Percentiles rank a stretch among this genome's conserved stretches.
Evolutionary conservation across 495 filamentous ascomycete species (phyloP).

Genomic region (Lepidopterella palustris): DNA sequence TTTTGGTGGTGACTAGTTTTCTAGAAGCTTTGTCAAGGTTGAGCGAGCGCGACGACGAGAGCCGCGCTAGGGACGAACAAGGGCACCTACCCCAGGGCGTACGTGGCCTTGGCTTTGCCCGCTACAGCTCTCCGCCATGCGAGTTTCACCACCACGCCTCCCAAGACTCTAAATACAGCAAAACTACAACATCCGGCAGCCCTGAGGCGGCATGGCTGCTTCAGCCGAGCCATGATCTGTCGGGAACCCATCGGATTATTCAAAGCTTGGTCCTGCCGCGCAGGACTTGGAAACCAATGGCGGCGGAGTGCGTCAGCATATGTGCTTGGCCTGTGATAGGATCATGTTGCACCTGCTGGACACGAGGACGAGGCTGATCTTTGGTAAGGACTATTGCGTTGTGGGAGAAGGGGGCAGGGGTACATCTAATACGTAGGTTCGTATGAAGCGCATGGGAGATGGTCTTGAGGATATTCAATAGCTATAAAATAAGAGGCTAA

Average conservation of each 20-base stretch:
- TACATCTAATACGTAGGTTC: too few species aligned
- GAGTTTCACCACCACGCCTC: not conserved
- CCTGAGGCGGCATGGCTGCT: not conserved
- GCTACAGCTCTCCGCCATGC: not conserved
- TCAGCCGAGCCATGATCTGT: not conserved
- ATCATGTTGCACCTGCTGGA: too few species aligned
- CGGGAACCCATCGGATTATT: not conserved
- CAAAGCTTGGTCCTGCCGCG: not conserved
- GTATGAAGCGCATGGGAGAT: too few species aligned
- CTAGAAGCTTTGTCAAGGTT: conserved; percentile 6
- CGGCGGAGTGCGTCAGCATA: not conserved
- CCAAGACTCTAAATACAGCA: not conserved
- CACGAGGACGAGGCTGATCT: too few species aligned
- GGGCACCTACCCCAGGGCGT: not conserved
- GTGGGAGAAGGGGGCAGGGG: not conserved
- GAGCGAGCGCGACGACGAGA: not conserved
- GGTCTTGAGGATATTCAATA: too few species aligned
- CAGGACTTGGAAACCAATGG: not conserved
- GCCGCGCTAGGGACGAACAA: not conserved
- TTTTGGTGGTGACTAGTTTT: too few species aligned
- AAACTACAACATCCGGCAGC: not conserved
- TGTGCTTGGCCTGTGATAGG: not conserved
- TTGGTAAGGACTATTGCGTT: too few species aligned
- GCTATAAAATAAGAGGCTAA: too few species aligned
- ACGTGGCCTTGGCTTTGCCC: not conserved